Conservation (phyloP, 1,284 basidiomycete genomes). For the Psilocybe mexicana region DNA sequence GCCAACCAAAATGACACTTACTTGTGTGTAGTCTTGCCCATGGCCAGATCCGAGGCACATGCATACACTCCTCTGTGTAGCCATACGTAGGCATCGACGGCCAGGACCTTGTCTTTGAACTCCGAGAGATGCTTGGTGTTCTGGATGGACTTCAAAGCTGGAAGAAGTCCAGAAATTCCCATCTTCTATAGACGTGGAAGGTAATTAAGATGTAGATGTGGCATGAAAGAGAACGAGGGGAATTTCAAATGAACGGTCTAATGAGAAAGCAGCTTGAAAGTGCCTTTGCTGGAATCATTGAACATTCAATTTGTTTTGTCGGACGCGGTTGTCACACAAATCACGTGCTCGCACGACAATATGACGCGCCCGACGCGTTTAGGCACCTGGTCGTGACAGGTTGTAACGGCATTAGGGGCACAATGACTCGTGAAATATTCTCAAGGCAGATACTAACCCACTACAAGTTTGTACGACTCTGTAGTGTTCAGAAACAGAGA, state of each 20-base stretch:
- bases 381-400: not conserved
- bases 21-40: slow-evolving; percentile 82
- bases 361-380: not conserved
- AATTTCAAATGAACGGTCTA: not conserved
- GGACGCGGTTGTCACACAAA: slow-evolving; percentile 6
- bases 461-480: no score
- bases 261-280: not conserved
- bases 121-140: slow-evolving; percentile 77
- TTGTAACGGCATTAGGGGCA: no score
- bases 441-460: no score
- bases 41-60: slow-evolving; percentile 90
- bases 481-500: not conserved
- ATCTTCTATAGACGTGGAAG: slow-evolving; percentile 40
- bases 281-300: not conserved
- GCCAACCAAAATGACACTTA: slow-evolving; percentile 38
- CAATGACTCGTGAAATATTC: no score
- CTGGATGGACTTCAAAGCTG: slow-evolving; percentile 90
- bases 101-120: slow-evolving; percentile 79
- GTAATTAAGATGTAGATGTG: not conserved
- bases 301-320: not conserved
- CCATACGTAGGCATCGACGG: slow-evolving; percentile 94
- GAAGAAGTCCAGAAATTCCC: slow-evolving; percentile 95
- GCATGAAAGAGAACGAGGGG: slow-evolving; percentile 4
- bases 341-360: not conserved
- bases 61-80: slow-evolving; percentile 93